phyloP scores from a whole-genome alignment of 2,329 filamentous ascomycete genomes.

The Fusarium sp. region DNA sequence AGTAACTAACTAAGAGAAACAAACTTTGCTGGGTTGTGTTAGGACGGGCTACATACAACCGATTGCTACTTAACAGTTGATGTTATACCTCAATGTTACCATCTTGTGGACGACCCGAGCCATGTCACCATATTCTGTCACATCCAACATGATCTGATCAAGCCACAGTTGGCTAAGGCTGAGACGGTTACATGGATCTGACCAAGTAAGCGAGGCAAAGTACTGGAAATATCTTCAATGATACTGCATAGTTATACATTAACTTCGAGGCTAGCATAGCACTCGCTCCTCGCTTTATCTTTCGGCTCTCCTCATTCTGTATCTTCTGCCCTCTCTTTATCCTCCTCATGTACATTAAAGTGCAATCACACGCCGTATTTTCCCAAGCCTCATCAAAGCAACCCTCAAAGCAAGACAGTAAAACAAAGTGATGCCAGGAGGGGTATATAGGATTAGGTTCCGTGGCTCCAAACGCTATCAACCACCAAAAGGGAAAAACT shows the following conservation, averaged over 20 bases:
- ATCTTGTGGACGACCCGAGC: not conserved
- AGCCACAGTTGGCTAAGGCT: conserved; percentile 4
- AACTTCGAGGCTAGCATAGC: conserved; percentile 28
- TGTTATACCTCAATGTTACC: conserved; percentile 20
- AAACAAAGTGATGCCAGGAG: conserved; percentile 43
- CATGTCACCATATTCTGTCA: conserved; percentile 12
- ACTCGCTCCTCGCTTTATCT: conserved; percentile 24
- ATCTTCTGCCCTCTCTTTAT: conserved; percentile 13
- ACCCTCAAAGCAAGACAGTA: conserved; percentile 28
- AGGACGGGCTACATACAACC: not conserved
- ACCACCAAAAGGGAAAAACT: conserved; percentile 37
- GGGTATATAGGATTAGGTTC: conserved; percentile 48
- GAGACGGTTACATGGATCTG: not conserved
- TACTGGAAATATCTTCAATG: not conserved
- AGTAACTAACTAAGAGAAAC: conserved; percentile 2
- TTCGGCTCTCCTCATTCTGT: conserved; percentile 4
- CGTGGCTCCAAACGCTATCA: conserved; percentile 42
- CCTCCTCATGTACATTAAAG: conserved; percentile 34
- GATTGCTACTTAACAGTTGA: conserved; percentile 2
- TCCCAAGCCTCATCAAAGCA: conserved; percentile 24
- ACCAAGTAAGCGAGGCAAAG: conserved; percentile 5
- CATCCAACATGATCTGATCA: conserved; percentile 18
- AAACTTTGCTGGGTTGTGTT: not conserved
- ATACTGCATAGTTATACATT: conserved; percentile 24
- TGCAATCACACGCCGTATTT: conserved; percentile 24